These are phyloP conservation scores for Phytopythium vexans DNA, from an alignment of 352 stramenopile species.

Conservation along the genomic window DNA sequence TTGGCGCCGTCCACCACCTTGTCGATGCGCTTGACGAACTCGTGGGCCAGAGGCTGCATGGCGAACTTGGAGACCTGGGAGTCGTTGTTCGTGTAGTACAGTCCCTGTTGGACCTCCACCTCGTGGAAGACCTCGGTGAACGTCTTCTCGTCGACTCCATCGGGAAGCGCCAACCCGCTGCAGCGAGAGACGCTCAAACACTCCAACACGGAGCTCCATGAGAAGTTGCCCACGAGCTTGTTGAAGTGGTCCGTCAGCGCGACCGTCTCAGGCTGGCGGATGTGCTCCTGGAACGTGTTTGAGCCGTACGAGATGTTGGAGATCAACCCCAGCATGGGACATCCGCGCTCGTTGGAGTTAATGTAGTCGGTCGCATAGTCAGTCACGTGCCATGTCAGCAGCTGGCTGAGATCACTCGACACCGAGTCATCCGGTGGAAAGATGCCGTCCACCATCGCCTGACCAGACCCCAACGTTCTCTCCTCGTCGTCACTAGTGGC, in stretches of 20 bases:
- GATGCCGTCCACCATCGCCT: constrained; percentile 73
- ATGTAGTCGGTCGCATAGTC: constrained; percentile 82
- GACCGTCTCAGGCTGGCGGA: constrained; percentile 37
- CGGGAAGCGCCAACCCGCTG: constrained; percentile 65
- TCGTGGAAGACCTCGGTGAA: constrained; percentile 80
- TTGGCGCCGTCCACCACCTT: constrained; percentile 31
- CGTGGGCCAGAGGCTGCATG: constrained; percentile 79
- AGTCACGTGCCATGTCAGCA: constrained; percentile 75
- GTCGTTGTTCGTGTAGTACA: constrained; percentile 75
- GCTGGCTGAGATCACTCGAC: constrained; percentile 46
- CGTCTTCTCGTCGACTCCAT: constrained; percentile 59
- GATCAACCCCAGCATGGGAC: constrained; percentile 71
- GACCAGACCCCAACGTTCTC: constrained; percentile 77
- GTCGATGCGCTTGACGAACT: constrained; percentile 68
- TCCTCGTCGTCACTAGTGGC: constrained; percentile 75
- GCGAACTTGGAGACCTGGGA: constrained; percentile 80
- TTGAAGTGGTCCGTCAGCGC: constrained; percentile 59
- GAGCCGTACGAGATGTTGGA: constrained; percentile 58
- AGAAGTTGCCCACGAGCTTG: constrained; percentile 71
- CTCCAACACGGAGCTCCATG: constrained; percentile 74
- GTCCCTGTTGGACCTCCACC: constrained; percentile 57
- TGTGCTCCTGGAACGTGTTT: constrained; percentile 48
- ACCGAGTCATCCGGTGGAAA: constrained; percentile 60
- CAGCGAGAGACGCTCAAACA: constrained; percentile 80
- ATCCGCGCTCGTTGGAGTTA: constrained; percentile 74